phyloP scores from a whole-genome alignment of 371 early-diverging fungal genomes.

The Saksenaea oblongispora region DNA sequence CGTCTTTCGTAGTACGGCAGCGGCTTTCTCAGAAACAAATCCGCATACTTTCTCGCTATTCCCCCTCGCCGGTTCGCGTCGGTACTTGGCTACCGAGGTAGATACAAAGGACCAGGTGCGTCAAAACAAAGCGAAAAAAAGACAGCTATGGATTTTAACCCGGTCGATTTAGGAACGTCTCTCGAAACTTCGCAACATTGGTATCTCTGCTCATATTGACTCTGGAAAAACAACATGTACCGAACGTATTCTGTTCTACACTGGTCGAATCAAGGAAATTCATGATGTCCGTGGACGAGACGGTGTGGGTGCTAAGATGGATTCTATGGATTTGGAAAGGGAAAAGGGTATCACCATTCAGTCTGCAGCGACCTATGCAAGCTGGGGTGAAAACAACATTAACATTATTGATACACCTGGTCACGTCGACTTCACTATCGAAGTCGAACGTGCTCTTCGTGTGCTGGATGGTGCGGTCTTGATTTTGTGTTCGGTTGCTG shows the following conservation, averaged over 20 bases:
- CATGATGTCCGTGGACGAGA: constrained; percentile 98
- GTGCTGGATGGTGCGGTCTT: constrained; percentile 90
- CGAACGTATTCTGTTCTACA: constrained; percentile 95
- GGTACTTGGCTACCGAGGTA: constrained; percentile 40
- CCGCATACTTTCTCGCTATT: constrained; percentile 36
- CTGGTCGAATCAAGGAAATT: constrained; percentile 94
- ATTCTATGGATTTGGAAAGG: constrained; percentile 97
- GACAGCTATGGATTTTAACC: not conserved
- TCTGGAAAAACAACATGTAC: constrained; percentile 98
- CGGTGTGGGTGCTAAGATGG: constrained; percentile 98
- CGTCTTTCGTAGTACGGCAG: constrained; percentile 29
- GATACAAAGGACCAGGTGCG: constrained; percentile 45
- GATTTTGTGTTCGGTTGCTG: constrained; percentile 84
- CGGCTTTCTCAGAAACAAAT: constrained; percentile 21
- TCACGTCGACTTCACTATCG: constrained; percentile 93
- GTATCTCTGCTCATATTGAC: constrained; percentile 99
- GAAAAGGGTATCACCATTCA: constrained; percentile 96
- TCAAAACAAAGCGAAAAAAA: not conserved
- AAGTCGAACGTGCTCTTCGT: constrained; percentile 90
- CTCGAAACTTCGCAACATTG: constrained; percentile 86
- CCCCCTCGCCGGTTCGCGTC: constrained; percentile 33
- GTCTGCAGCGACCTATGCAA: constrained; percentile 85
- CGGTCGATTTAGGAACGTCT: constrained; percentile 48
- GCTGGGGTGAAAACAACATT: constrained; percentile 81
- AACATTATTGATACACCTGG: constrained; percentile 94